Conservation (phyloP, 2,329 filamentous ascomycete genomes). For the Phaeosphaeriaceae sp. region DNA sequence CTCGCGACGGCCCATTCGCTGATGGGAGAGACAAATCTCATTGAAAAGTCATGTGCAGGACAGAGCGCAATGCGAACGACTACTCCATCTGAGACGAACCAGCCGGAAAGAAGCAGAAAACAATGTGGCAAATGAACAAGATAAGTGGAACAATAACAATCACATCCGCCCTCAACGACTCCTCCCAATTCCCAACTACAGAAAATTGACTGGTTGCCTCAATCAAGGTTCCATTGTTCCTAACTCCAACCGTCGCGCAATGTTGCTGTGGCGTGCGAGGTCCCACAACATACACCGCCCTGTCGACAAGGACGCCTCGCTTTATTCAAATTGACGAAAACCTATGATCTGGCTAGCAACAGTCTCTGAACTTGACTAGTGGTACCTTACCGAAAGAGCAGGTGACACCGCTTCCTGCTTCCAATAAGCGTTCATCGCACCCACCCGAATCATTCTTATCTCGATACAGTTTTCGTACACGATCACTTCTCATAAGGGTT, state of each 20-base stretch:
- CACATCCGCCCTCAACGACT: no score
- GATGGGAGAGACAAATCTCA: background rate
- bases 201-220: background rate
- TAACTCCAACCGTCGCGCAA: background rate
- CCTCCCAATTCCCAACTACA: background rate
- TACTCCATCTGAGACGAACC: no score
- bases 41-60: background rate
- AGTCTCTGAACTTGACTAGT: background rate
- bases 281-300: slow-evolving; percentile 21
- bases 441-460: no score
- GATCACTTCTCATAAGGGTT: no score
- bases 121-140: no score
- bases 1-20: background rate
- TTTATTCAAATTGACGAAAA: slow-evolving; percentile 5
- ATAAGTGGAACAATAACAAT: no score
- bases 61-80: background rate
- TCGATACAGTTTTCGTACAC: background rate
- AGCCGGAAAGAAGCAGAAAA: no score
- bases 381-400: slow-evolving; percentile 1
- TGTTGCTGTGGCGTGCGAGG: slow-evolving; percentile 9
- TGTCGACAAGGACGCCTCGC: slow-evolving; percentile 22
- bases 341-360: slow-evolving; percentile 2
- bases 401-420: background rate
- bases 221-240: background rate
- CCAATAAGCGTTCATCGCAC: background rate